Evolutionary conservation across 495 filamentous ascomycete genomes (phyloP).

Genomic region (Cercophora scortea): DNA sequence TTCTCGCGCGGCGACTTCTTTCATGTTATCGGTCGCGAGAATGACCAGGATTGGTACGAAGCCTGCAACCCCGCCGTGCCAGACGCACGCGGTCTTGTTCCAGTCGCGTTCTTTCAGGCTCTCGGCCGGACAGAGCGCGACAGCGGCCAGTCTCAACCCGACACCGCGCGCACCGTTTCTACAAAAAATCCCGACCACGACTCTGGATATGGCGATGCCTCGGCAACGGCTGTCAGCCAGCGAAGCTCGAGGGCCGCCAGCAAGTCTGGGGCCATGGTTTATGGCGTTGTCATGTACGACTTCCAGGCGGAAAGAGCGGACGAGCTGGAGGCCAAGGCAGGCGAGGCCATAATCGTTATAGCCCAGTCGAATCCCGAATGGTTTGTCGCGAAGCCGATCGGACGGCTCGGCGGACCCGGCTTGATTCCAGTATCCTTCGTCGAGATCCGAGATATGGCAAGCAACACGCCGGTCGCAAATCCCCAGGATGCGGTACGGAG

Average conservation of each 20-base stretch:
- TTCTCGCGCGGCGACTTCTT: conserved; percentile 97
- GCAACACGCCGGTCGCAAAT: conserved; percentile 73
- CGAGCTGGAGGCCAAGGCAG: conserved; percentile 88
- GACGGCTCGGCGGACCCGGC: conserved; percentile 85
- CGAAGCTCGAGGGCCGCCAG: conserved; percentile 46
- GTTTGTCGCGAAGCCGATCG: conserved; percentile 98
- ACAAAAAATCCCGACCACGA: conserved; percentile 52
- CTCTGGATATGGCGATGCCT: conserved; percentile 70
- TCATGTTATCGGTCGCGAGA: conserved; percentile 93
- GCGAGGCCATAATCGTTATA: conserved; percentile 96
- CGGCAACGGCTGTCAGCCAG: conserved; percentile 32
- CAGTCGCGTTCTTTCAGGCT: conserved; percentile 85
- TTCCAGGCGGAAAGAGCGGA: conserved; percentile 93
- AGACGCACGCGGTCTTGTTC: conserved; percentile 82
- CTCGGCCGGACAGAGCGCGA: conserved; percentile 87
- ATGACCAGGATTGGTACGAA: conserved; percentile 96
- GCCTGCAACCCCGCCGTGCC: conserved; percentile 92
- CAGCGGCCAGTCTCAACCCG: conserved; percentile 69
- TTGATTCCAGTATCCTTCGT: conserved; percentile 96
- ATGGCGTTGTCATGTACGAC: conserved; percentile 94
- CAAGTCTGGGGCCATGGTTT: conserved; percentile 82
- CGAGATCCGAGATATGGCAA: conserved; percentile 90
- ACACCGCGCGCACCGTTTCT: conserved; percentile 45
- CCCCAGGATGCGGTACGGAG: conserved; percentile 77
- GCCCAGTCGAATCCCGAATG: conserved; percentile 99